Percentiles rank a stretch among this genome's conserved stretches.
These are phyloP conservation scores for Tetrahymena malaccensis DNA, from an alignment of 73 alveolate genomes.

Conservation along the genomic window DNA sequence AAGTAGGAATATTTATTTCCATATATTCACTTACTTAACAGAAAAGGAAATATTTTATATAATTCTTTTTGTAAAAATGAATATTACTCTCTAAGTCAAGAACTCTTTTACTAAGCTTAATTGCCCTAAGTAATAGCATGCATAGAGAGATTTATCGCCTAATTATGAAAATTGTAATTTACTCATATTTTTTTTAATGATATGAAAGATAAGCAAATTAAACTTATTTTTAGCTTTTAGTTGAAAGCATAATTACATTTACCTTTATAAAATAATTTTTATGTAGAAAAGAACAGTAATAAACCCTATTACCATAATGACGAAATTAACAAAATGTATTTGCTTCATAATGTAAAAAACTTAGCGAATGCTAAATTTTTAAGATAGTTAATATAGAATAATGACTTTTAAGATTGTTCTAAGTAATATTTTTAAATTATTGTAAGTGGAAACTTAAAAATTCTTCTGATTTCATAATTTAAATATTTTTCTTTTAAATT, in stretches of 20 bases:
- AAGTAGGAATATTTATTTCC: not conserved
- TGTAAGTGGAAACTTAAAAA: too few relatives aligned
- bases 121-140: not conserved
- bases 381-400: not conserved
- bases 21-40: too few relatives aligned
- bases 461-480: not conserved
- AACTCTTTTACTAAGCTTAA: not conserved
- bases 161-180: not conserved
- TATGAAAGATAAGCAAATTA: too few relatives aligned
- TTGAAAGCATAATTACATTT: too few relatives aligned
- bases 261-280: too few relatives aligned
- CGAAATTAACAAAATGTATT: not conserved
- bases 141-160: not conserved
- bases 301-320: not conserved
- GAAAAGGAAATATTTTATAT: not conserved
- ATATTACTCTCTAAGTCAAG: not conserved
- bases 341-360: not conserved
- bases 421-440: not conserved
- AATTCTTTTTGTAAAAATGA: not conserved
- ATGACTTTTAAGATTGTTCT: not conserved
- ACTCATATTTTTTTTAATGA: not conserved
- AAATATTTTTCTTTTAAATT: not conserved
- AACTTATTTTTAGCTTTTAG: not conserved
- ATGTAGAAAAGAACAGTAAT: not conserved
- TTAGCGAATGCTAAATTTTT: not conserved